Evolutionary conservation across 140 eudicot genomes (phyloP).

Genomic region (Senecio squalidus): DNA sequence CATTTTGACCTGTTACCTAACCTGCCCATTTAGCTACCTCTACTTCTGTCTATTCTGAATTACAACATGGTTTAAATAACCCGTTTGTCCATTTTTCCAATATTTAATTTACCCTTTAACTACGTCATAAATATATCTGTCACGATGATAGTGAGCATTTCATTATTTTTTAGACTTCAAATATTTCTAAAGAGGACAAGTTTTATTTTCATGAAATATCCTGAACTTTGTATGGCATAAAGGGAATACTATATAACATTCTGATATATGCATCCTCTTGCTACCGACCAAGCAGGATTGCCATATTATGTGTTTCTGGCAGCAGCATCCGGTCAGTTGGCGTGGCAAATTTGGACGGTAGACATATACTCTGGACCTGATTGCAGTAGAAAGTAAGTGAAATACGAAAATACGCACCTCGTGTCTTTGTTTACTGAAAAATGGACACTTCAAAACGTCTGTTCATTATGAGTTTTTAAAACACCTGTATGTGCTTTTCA

Average conservation of each 20-base stretch:
- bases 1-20: background rate
- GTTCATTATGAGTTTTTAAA: background rate
- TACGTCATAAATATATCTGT: background rate
- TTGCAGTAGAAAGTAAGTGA: constrained; percentile 79
- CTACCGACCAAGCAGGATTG: constrained; percentile 49
- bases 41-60: background rate
- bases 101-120: background rate
- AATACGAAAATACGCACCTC: background rate
- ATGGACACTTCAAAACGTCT: background rate
- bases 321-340: constrained; percentile 67
- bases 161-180: no score
- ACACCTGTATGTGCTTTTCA: background rate
- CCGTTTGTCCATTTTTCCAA: background rate
- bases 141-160: background rate
- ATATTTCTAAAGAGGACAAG: background rate
- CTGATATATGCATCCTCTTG: background rate
- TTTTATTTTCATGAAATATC: background rate
- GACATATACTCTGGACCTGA: constrained; percentile 64
- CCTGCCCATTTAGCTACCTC: background rate
- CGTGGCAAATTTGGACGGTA: constrained; percentile 83
- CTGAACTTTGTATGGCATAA: background rate
- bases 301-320: constrained; percentile 57
- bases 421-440: background rate
- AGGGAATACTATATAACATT: background rate
- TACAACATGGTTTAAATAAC: background rate